These are phyloP conservation scores for Aspergillus sp. DNA, from an alignment of 2,329 filamentous ascomycete genomes.

Conservation along the genomic window DNA sequence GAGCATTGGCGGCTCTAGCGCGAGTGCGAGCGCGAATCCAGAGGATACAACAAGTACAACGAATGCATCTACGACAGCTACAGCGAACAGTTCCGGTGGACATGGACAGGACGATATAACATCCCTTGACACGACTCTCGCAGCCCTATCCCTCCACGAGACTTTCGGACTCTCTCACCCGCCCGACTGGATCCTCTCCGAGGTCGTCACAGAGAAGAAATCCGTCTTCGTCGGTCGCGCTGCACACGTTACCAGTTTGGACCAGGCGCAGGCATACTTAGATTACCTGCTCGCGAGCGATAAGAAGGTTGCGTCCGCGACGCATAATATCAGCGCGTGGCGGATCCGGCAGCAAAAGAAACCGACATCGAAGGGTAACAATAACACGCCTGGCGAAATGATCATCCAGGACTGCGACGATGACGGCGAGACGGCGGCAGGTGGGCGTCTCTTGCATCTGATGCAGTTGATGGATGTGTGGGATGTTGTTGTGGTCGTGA, in stretches of 20 bases:
- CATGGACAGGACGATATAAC: background rate
- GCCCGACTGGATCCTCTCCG: constrained; percentile 74
- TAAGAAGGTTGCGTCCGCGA: constrained; percentile 81
- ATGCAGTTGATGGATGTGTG: constrained; percentile 95
- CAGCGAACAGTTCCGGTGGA: background rate
- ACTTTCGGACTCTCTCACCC: constrained; percentile 41
- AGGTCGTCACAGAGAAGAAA: constrained; percentile 76
- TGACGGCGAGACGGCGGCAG: constrained; percentile 92
- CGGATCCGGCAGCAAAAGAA: constrained; percentile 63
- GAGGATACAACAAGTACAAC: background rate
- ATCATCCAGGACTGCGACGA: constrained; percentile 90
- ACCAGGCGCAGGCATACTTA: constrained; percentile 72
- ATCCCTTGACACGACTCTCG: constrained; percentile 22
- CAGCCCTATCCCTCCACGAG: constrained; percentile 33
- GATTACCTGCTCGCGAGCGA: constrained; percentile 79
- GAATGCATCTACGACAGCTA: background rate
- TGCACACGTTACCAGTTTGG: constrained; percentile 69
- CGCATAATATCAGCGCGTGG: constrained; percentile 97
- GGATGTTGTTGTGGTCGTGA: constrained; percentile 91
- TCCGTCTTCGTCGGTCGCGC: constrained; percentile 85
- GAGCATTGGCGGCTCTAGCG: constrained; percentile 40
- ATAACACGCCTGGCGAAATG: constrained; percentile 48
- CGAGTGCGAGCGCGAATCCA: constrained; percentile 18
- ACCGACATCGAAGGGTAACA: background rate
- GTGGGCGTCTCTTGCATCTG: constrained; percentile 80